A percentile compares a stretch with the other conserved stretches of the same genome.
These are phyloP conservation scores for Globisporangium cylindrosporum DNA, from an alignment of 352 stramenopile species.

Conservation along the genomic window DNA sequence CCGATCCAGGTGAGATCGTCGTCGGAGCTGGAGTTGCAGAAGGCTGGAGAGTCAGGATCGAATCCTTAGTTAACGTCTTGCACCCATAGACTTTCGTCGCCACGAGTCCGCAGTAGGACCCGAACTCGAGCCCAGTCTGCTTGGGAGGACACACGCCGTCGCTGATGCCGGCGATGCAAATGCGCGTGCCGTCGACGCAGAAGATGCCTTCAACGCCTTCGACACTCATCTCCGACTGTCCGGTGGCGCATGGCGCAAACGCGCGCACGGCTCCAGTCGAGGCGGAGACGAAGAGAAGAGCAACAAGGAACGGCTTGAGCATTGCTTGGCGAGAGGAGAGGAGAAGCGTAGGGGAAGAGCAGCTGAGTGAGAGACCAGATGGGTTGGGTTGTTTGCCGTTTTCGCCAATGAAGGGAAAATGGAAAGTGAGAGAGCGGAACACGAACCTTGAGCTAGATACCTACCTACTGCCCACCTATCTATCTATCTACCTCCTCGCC, in stretches of 20 bases:
- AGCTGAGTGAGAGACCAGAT: neutral
- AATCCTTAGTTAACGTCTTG: constrained; percentile 12
- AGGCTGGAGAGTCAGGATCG: neutral
- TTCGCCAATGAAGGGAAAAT: neutral
- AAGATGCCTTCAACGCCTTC: constrained; percentile 21
- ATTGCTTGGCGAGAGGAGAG: neutral
- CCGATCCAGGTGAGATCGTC: neutral
- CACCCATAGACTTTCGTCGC: constrained; percentile 19
- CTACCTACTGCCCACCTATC: neutral
- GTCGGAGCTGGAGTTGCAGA: neutral
- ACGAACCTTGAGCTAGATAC: neutral
- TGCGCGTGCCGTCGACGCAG: constrained; percentile 14
- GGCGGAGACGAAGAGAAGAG: constrained; percentile 8
- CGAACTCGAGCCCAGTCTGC: constrained; percentile 17
- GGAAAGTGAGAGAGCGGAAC: neutral
- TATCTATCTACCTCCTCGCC: neutral
- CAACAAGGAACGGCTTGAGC: constrained; percentile 12
- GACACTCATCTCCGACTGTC: constrained; percentile 16
- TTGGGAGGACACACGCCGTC: constrained; percentile 13
- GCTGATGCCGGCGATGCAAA: constrained; percentile 16
- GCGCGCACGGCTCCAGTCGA: neutral
- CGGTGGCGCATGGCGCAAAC: constrained; percentile 6
- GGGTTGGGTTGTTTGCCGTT: neutral
- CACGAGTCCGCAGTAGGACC: constrained; percentile 22
- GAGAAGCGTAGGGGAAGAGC: neutral